A percentile compares a stretch with the other conserved stretches of the same genome.
phyloP scores from a whole-genome alignment of 176 grass and related monocot species.

The Hyparrhenia diplandra region DNA sequence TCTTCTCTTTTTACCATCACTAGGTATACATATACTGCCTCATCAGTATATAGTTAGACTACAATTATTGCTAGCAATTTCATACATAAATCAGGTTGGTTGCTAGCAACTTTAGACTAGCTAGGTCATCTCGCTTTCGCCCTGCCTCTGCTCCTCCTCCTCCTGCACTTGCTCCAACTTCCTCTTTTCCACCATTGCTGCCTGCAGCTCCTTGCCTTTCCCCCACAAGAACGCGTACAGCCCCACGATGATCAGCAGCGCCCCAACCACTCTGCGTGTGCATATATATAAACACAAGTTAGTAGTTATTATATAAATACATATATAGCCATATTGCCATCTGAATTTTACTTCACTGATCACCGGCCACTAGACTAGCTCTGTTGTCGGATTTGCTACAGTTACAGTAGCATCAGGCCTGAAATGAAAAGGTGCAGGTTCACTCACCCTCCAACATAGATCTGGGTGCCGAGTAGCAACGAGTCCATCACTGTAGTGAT shows the following conservation, averaged over 20 bases:
- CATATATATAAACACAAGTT: not conserved
- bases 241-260: constrained; percentile 25
- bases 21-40: no score
- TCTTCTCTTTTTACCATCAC: no score
- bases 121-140: not conserved
- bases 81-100: no score
- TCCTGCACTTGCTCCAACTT: not conserved
- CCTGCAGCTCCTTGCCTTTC: constrained; percentile 25
- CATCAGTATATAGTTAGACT: no score
- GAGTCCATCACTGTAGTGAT: constrained; percentile 12
- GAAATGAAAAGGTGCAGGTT: not conserved
- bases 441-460: constrained; percentile 31
- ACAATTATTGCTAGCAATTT: no score
- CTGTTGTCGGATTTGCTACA: not conserved
- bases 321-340: no score
- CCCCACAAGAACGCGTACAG: constrained; percentile 38
- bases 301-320: not conserved
- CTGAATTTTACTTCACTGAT: no score
- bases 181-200: no score
- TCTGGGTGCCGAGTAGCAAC: not conserved
- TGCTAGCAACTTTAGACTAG: no score
- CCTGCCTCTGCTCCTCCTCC: not conserved
- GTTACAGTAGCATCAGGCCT: not conserved
- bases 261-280: not conserved
- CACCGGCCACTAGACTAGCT: not conserved